These are phyloP conservation scores for Pleurotus djamor DNA, from an alignment of 768 basidiomycete species.

Conservation along the genomic window DNA sequence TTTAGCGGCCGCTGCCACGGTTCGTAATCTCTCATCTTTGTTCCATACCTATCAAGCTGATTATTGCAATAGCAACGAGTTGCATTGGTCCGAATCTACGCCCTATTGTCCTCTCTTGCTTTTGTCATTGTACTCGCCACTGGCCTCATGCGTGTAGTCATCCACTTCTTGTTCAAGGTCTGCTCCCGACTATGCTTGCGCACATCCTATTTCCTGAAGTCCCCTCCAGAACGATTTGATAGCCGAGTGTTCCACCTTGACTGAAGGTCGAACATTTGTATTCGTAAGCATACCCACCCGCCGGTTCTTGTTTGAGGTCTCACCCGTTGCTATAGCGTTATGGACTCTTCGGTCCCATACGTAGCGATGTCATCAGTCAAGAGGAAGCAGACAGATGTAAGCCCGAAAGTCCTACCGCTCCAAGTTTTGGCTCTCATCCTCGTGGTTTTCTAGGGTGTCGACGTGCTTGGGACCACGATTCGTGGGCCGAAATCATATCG, in stretches of 20 bases:
- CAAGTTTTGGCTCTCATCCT: too few species aligned
- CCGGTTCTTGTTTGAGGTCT: not conserved
- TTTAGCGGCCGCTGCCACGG: slow-evolving; percentile 43
- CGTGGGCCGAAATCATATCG: slow-evolving; percentile 66
- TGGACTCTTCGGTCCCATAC: slow-evolving; percentile 53
- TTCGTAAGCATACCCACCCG: slow-evolving; percentile 27
- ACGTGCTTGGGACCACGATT: slow-evolving; percentile 56
- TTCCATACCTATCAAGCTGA: not conserved
- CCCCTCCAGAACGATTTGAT: slow-evolving; percentile 53
- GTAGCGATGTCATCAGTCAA: slow-evolving; percentile 22
- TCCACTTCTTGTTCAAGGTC: slow-evolving; percentile 72
- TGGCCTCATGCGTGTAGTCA: slow-evolving; percentile 52
- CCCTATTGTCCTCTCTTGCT: slow-evolving; percentile 45
- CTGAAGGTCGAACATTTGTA: slow-evolving; percentile 29
- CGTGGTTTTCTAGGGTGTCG: slow-evolving; percentile 65
- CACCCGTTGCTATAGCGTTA: slow-evolving; percentile 27
- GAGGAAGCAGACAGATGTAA: slow-evolving; percentile 42
- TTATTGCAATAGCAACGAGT: slow-evolving; percentile 47
- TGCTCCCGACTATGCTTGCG: slow-evolving; percentile 7
- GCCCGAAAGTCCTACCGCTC: too few species aligned
- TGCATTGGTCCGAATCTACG: slow-evolving; percentile 51
- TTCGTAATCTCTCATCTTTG: slow-evolving; percentile 32
- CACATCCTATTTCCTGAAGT: not conserved
- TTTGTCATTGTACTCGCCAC: slow-evolving; percentile 48
- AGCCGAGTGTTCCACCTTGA: slow-evolving; percentile 44